Base-by-base conservation (phyloP, 805 yeast species). In the Blastobotrys terrestris region DNA sequence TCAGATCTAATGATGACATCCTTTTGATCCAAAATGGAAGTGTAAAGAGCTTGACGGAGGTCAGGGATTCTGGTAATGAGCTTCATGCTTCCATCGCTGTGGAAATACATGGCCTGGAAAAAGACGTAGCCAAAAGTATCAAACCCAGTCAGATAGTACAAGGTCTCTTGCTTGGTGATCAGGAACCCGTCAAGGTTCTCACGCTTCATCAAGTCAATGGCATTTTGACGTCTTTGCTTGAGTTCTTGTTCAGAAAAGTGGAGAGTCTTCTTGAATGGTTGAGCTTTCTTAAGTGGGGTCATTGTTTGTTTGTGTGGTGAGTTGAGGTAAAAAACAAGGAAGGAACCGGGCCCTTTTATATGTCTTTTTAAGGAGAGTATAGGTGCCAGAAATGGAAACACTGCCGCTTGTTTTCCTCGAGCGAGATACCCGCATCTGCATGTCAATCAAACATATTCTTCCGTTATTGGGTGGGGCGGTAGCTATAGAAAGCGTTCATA, bases 101-200 rank as follows among this genome's bases (percentile, higher is more conserved):
- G 48, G 21, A 46, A 46, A 22, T 46, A 46, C 48, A 46, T 46
- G 21, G 48, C 48, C 21, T 46, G 48, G 48, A 46, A 46, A 40
- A 46, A 46, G 41, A 46, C 48, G 18, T 46, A 46, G 3, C 48
- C 48, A 46, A 46, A 46, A 11, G 48, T 46, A 20, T 46, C 48
- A 39, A 31, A 46, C 13, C 48, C 48, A 31, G 48, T 46, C 39
- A 46, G 31, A 20, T 46, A 46, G 16, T 46, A 46, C 11, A 46
- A 20, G 21, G 48, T 21, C 21, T 46, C 48, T 20, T 46, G 48
- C 26, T 46, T 46, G 41, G 48, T 46, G 19, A 46, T 46, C 41
- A 46, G 15, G 26, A 46, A 31, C 7, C 48, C 48, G 18, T 46
- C 48, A 18, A 46, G 48, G 41, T 46, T 26, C 41, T 46, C 48